Conservation (phyloP, 805 yeast genomes). For the Blastobotrys terrestris region DNA sequence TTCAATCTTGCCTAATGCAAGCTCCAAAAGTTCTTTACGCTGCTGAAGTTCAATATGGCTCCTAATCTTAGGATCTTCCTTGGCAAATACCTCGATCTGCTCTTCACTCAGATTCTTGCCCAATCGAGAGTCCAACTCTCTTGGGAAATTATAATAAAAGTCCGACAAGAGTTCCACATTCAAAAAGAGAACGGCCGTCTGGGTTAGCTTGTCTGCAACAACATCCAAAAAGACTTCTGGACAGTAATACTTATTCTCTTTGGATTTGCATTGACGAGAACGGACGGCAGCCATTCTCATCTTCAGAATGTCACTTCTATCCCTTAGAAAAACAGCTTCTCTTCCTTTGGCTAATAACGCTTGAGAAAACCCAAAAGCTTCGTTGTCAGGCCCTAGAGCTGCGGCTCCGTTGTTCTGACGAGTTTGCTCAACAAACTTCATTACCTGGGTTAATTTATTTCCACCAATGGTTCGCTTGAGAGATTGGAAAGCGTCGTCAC, state of each 20-base stretch:
- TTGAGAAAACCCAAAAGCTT: conserved; percentile 79
- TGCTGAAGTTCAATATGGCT: conserved; percentile 91
- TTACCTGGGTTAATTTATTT: conserved; percentile 74
- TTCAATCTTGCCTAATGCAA: conserved; percentile 81
- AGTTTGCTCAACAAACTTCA: conserved; percentile 48
- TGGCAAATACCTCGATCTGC: conserved; percentile 83
- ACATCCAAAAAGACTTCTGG: conserved; percentile 93
- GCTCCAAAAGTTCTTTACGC: conserved; percentile 79
- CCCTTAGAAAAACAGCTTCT: conserved; percentile 73
- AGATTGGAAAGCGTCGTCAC: conserved; percentile 53
- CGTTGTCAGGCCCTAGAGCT: conserved; percentile 41
- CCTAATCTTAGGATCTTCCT: conserved; percentile 87
- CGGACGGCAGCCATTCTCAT: conserved; percentile 73
- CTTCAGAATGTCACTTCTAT: conserved; percentile 61
- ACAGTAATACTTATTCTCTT: conserved; percentile 80
- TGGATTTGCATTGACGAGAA: conserved; percentile 67
- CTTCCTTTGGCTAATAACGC: conserved; percentile 70
- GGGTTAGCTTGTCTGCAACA: conserved; percentile 83
- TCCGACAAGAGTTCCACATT: conserved; percentile 93
- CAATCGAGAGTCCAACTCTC: conserved; percentile 78
- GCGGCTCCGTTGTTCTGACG: conserved; percentile 12
- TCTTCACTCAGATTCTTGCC: conserved; percentile 58
- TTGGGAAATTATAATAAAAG: conserved; percentile 92
- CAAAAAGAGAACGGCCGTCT: conserved; percentile 86
- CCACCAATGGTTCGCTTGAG: conserved; percentile 74